Evolutionary conservation across 805 yeast species (phyloP).

Genomic region (Kluyveromyces starmeri): DNA sequence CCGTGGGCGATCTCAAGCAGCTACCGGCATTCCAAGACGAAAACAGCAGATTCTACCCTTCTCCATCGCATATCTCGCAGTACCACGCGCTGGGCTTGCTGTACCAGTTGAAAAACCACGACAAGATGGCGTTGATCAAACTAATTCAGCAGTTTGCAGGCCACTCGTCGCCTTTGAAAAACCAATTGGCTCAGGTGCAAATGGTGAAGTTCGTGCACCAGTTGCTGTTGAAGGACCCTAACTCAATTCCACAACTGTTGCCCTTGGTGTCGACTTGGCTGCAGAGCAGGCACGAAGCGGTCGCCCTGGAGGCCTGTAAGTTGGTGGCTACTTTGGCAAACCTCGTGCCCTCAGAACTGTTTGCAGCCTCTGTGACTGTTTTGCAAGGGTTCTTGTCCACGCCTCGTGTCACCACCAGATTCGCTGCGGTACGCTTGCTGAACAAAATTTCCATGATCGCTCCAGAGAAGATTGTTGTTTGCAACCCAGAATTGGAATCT

Average conservation of each 20-base stretch:
- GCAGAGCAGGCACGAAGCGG: constrained; percentile 77
- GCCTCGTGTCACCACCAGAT: constrained; percentile 82
- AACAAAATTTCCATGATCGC: constrained; percentile 74
- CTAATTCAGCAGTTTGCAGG: constrained; percentile 68
- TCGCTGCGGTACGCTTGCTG: constrained; percentile 86
- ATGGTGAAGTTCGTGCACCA: constrained; percentile 74
- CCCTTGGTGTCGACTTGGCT: constrained; percentile 61
- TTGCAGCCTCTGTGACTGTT: constrained; percentile 59
- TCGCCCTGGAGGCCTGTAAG: constrained; percentile 86
- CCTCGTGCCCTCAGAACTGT: constrained; percentile 53
- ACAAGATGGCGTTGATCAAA: constrained; percentile 88
- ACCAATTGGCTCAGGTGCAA: constrained; percentile 78
- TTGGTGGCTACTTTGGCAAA: constrained; percentile 35
- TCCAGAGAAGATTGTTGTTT: constrained; percentile 70
- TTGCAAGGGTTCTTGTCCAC: constrained; percentile 73
- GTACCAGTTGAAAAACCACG: constrained; percentile 81
- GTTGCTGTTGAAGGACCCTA: constrained; percentile 62
- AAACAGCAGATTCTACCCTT: constrained; percentile 42
- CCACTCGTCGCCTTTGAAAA: constrained; percentile 50
- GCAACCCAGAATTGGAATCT: constrained; percentile 78
- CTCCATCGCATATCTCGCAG: constrained; percentile 76
- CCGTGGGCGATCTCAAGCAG: constrained; percentile 43
- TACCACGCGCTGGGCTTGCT: constrained; percentile 92
- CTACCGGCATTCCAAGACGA: constrained; percentile 33
- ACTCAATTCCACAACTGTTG: constrained; percentile 37